phyloP scores from a whole-genome alignment of 352 stramenopile species.

The Phytophthora aleatoria region DNA sequence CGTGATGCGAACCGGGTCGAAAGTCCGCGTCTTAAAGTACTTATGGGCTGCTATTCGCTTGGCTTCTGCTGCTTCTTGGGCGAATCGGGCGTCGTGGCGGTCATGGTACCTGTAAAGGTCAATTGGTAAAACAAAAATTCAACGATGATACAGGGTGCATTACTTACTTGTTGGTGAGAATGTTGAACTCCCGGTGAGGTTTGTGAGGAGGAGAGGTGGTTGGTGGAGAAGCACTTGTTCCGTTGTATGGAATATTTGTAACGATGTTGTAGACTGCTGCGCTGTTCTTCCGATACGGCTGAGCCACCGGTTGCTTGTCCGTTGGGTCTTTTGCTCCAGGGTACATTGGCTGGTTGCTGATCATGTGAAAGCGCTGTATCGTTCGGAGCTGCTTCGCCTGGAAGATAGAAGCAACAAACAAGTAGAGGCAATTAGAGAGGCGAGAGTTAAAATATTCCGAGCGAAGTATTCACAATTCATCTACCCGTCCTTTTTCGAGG shows the following conservation, averaged over 20 bases:
- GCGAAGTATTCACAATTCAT: background rate
- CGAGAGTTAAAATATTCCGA: slow-evolving; percentile 6
- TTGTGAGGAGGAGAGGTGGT: slow-evolving; percentile 34
- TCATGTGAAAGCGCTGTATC: slow-evolving; percentile 69
- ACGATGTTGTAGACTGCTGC: slow-evolving; percentile 67
- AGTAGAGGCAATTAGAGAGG: background rate
- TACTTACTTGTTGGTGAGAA: slow-evolving; percentile 76
- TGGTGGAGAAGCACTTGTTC: slow-evolving; percentile 6
- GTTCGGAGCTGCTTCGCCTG: slow-evolving; percentile 67
- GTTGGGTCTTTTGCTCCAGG: slow-evolving; percentile 48
- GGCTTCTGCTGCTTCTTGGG: slow-evolving; percentile 39
- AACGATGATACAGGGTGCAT: background rate
- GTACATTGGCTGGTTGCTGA: slow-evolving; percentile 67
- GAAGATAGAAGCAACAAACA: background rate
- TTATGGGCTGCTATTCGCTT: slow-evolving; percentile 64
- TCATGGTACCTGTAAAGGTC: slow-evolving; percentile 52
- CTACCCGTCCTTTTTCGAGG: slow-evolving; percentile 51
- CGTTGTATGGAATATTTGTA: slow-evolving; percentile 46
- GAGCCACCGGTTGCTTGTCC: slow-evolving; percentile 39
- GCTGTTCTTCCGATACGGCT: slow-evolving; percentile 43
- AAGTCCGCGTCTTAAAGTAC: slow-evolving; percentile 70
- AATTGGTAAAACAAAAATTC: slow-evolving; percentile 2
- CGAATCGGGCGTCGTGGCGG: slow-evolving; percentile 46
- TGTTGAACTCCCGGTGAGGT: slow-evolving; percentile 67
- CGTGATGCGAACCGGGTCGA: slow-evolving; percentile 63